These are phyloP conservation scores for Penicillium ucsense DNA, from an alignment of 495 filamentous ascomycete genomes.

Conservation along the genomic window DNA sequence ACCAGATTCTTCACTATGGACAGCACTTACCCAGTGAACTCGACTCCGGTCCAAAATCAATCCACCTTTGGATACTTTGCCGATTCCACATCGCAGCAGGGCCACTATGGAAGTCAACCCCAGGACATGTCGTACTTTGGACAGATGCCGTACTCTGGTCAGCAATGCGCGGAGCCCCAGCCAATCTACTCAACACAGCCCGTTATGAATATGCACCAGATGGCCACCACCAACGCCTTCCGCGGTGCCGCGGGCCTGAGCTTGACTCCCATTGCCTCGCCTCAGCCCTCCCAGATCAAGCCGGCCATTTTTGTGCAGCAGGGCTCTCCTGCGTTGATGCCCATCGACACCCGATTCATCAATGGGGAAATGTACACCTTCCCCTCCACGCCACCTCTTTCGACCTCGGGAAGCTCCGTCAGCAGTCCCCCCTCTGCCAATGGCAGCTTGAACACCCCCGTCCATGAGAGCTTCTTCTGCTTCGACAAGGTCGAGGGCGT, in stretches of 20 bases:
- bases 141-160: conserved; percentile 35
- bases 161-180: conserved; percentile 22
- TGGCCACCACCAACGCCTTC: conserved; percentile 54
- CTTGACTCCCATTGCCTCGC: conserved; percentile 71
- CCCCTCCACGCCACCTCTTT: conserved; percentile 83
- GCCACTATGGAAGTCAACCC: conserved; percentile 74
- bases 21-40: conserved; percentile 43
- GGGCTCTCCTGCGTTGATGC: conserved; percentile 61
- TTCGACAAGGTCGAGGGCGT: conserved; percentile 67
- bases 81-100: conserved; percentile 66
- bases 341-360: conserved; percentile 67
- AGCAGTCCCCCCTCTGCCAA: conserved; percentile 77
- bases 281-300: conserved; percentile 66
- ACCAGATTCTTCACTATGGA: conserved; percentile 37
- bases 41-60: conserved; percentile 52
- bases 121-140: conserved; percentile 39
- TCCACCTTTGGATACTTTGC: conserved; percentile 88
- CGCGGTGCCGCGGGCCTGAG: conserved; percentile 34
- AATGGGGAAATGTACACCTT: conserved; percentile 62
- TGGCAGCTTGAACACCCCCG: conserved; percentile 70
- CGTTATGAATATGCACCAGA: conserved; percentile 66
- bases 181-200: conserved; percentile 27
- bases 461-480: conserved; percentile 68
- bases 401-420: conserved; percentile 70
- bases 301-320: conserved; percentile 62